These are phyloP conservation scores for Diaporthe caulivora DNA, from an alignment of 2,329 filamentous ascomycete genomes.

Conservation along the genomic window DNA sequence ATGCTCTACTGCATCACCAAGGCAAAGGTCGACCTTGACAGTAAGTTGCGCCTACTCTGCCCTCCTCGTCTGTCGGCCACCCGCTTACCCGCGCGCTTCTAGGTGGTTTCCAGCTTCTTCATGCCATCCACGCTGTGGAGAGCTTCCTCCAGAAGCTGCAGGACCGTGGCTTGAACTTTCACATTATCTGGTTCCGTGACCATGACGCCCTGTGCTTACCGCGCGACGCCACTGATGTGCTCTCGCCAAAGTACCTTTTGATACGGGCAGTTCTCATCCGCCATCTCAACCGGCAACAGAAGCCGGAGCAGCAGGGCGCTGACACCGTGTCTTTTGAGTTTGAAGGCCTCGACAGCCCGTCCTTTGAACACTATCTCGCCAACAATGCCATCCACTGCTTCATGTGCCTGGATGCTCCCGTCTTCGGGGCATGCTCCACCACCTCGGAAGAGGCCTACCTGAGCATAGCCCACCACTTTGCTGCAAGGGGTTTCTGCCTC, in stretches of 20 bases:
- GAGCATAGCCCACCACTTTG: constrained; percentile 66
- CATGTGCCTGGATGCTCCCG: constrained; percentile 74
- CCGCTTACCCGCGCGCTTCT: constrained; percentile 1
- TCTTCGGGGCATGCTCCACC: constrained; percentile 39
- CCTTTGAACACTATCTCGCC: constrained; percentile 68
- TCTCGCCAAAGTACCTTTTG: constrained; percentile 67
- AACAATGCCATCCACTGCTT: constrained; percentile 72
- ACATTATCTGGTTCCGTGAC: constrained; percentile 76
- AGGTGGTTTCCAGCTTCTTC: constrained; percentile 78
- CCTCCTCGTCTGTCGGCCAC: background rate
- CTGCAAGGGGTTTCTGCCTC: constrained; percentile 68
- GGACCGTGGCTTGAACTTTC: constrained; percentile 76
- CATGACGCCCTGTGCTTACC: constrained; percentile 70
- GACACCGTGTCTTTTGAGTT: constrained; percentile 52
- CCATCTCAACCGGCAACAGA: constrained; percentile 61
- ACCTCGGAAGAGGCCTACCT: constrained; percentile 46
- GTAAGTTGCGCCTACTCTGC: constrained; percentile 48
- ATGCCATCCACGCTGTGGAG: constrained; percentile 78
- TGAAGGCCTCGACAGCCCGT: constrained; percentile 56
- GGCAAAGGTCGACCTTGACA: constrained; percentile 71
- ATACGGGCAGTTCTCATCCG: constrained; percentile 73
- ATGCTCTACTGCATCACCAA: constrained; percentile 74
- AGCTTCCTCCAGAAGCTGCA: constrained; percentile 71
- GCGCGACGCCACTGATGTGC: constrained; percentile 45
- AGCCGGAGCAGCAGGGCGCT: constrained; percentile 7